A percentile compares a stretch with the other conserved stretches of the same genome.
phyloP scores from a whole-genome alignment of 345 rosid genomes.

The Leavenworthia alabamica region DNA sequence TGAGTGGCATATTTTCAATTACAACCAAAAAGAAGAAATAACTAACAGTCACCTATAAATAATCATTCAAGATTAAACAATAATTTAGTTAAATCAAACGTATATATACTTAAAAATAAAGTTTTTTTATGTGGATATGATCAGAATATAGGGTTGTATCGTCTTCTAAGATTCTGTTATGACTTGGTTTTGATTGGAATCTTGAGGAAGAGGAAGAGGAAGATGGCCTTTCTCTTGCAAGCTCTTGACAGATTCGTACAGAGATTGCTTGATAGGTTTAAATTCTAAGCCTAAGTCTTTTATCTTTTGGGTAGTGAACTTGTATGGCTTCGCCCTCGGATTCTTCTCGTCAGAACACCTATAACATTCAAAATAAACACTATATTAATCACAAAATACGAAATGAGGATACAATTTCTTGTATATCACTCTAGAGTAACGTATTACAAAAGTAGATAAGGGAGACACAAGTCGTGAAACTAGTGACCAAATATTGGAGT shows the following conservation, averaged over 20 bases:
- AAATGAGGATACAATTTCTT: constrained; percentile 11
- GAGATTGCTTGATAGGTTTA: constrained; percentile 66
- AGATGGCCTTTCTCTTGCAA: constrained; percentile 88
- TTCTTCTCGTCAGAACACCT: constrained; percentile 92
- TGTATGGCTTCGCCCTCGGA: constrained; percentile 71
- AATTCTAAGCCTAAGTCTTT: constrained; percentile 71
- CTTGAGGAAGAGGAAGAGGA: constrained; percentile 51
- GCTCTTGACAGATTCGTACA: constrained; percentile 85
- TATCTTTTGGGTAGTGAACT: constrained; percentile 72
- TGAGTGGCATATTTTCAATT: not conserved
- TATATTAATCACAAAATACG: not conserved
- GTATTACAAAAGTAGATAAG: no score
- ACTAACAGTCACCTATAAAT: constrained; percentile 14
- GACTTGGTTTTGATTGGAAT: constrained; percentile 23
- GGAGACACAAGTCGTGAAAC: constrained; percentile 26
- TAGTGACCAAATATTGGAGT: constrained; percentile 28
- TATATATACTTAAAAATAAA: not conserved
- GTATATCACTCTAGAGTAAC: not conserved
- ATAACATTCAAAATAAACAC: not conserved
- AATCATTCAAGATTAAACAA: constrained; percentile 10
- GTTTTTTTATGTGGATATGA: not conserved
- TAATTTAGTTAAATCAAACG: constrained; percentile 20
- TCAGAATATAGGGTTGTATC: not conserved
- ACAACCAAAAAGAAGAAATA: not conserved
- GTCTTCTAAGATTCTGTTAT: constrained; percentile 15